Evolutionary conservation across 768 basidiomycete species (phyloP).

Genomic region (Xerocomellus chrysenteron): DNA sequence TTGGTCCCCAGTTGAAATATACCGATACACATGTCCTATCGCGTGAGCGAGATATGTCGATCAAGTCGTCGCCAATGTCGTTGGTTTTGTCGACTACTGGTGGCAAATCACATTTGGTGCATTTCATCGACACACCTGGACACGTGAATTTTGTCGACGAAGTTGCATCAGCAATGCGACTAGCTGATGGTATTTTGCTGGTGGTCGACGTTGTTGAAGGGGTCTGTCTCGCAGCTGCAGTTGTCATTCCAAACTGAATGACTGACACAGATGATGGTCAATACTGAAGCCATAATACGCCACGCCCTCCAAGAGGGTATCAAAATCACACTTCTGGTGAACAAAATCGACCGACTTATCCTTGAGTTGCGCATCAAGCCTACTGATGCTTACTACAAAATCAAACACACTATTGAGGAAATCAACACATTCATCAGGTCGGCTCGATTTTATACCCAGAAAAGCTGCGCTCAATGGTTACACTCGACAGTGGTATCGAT

Average conservation of each 20-base stretch:
- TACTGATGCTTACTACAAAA: slow-evolving; percentile 96
- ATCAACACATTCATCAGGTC: slow-evolving; percentile 95
- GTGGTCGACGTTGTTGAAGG: slow-evolving; percentile 99
- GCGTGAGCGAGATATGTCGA: slow-evolving; percentile 85
- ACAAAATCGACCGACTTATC: slow-evolving; percentile 97
- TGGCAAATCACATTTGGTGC: slow-evolving; percentile 91
- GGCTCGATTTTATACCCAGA: slow-evolving; percentile 14
- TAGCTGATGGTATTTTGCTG: slow-evolving; percentile 87
- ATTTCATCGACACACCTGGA: slow-evolving; percentile 95
- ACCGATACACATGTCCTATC: slow-evolving; percentile 94
- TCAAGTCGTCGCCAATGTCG: slow-evolving; percentile 97
- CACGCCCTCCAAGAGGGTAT: slow-evolving; percentile 88
- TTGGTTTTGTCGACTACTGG: slow-evolving; percentile 79
- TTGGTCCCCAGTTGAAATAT: slow-evolving; percentile 69
- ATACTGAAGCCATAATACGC: slow-evolving; percentile 83
- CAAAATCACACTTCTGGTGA: slow-evolving; percentile 89
- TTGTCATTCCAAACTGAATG: slow-evolving; percentile 11
- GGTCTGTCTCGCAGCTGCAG: slow-evolving; percentile 46
- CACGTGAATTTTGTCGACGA: slow-evolving; percentile 99
- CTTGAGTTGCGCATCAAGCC: slow-evolving; percentile 96
- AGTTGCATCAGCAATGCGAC: slow-evolving; percentile 81
- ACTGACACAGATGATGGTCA: slow-evolving; percentile 76
- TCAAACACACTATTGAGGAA: slow-evolving; percentile 98
- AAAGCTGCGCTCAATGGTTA: background rate
- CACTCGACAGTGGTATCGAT: slow-evolving; percentile 63